phyloP scores from a whole-genome alignment of 768 basidiomycete genomes.

The Termitomyces sp. region DNA sequence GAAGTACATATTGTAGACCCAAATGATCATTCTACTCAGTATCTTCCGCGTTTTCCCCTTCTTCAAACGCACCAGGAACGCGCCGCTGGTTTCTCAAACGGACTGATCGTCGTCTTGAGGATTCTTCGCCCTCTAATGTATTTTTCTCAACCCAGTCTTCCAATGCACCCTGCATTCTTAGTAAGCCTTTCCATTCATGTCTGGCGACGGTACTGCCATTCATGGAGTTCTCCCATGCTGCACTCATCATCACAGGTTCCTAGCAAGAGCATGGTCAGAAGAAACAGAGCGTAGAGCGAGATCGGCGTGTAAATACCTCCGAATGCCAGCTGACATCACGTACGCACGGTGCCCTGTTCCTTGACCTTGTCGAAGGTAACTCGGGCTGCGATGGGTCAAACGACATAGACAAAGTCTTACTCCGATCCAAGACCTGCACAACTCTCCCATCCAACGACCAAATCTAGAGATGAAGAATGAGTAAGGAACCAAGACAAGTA shows the following conservation, averaged over 20 bases:
- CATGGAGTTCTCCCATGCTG: slow-evolving; percentile 73
- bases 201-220: slow-evolving; percentile 79
- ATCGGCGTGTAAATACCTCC: slow-evolving; percentile 40
- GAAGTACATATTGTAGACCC: background rate
- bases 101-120: slow-evolving; percentile 22
- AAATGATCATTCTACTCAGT: background rate
- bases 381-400: slow-evolving; percentile 71
- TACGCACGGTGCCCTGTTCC: slow-evolving; percentile 52
- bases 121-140: slow-evolving; percentile 21
- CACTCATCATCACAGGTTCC: slow-evolving; percentile 91
- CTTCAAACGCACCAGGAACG: slow-evolving; percentile 22
- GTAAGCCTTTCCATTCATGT: slow-evolving; percentile 95
- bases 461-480: slow-evolving; percentile 49
- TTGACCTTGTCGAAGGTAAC: slow-evolving; percentile 26
- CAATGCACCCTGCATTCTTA: slow-evolving; percentile 61
- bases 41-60: slow-evolving; percentile 11
- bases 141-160: slow-evolving; percentile 74
- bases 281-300: background rate
- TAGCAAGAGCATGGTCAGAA: slow-evolving; percentile 21
- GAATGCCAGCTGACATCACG: slow-evolving; percentile 97
- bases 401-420: slow-evolving; percentile 64
- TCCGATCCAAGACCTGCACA: slow-evolving; percentile 81
- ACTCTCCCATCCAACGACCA: slow-evolving; percentile 92
- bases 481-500: slow-evolving; percentile 5
- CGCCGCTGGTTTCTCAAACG: slow-evolving; percentile 17